Base-by-base conservation (phyloP, 371 early-diverging fungal species). In the Lichtheimia corymbifera region DNA sequence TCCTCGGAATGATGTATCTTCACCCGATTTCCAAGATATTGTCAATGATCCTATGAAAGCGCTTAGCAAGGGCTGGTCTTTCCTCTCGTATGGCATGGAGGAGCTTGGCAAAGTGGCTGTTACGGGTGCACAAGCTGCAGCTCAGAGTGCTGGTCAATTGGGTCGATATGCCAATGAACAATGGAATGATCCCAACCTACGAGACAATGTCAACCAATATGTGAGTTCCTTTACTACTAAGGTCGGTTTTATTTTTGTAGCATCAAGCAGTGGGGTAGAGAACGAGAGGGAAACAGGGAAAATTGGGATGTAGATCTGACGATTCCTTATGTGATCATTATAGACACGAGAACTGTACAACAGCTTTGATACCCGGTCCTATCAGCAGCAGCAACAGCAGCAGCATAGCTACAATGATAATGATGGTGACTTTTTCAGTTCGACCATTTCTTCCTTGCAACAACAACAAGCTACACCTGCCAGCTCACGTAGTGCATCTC, bases 121-220 rank as follows among this genome's bases (percentile, higher is more conserved):
- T 2, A 85, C 88, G 43, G 90, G 93, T 6, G 92, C 93, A 20
- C 86, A 87, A 47, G 72, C 89, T 13, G 92, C 92, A 3, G 83
- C 88, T 2, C 78, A 80, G 55, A 81, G 89, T 42, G 89, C 92
- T 13, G 88, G 86, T 47, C 80, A 77, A 20, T 69, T 90, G 9
- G 86, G 89, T n/a, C 81, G 87, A 27, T 80, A 81, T 58, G 80
- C 93, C 58, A 90, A 87, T 59, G 92, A 92, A 61, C 91, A 90
- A 17, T 82, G 94, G 20, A 86, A 89, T n/a, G 95, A 97, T 70
- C 95, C 95, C 7, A 87, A 93, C 53, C 88, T 96, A 54, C 84
- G 86, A 66, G 82, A 75, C 64, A 90, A 88, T 52, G 83, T 94
- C 18, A 74, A 77, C 18, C 85, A 81, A 11, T 89, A 90, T 71